Evolutionary conservation across 805 yeast species (phyloP).

Genomic region (Wickerhamomyces canadensis): DNA sequence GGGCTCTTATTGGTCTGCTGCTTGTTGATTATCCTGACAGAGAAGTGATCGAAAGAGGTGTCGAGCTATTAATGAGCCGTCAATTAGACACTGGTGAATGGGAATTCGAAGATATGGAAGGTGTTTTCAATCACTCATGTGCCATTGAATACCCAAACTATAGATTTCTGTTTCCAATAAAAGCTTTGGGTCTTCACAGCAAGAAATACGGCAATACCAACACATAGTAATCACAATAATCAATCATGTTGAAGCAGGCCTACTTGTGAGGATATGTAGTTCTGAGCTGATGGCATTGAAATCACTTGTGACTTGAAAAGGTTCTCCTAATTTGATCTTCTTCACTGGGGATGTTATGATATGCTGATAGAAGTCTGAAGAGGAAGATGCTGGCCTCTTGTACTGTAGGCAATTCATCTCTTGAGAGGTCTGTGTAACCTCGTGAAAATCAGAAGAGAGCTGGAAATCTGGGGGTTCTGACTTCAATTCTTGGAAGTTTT

Average conservation of each 20-base stretch:
- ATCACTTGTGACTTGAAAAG: neutral
- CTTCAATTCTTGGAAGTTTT: neutral
- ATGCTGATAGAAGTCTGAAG: too few species aligned
- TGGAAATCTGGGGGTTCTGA: constrained; percentile 7
- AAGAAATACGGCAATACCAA: constrained; percentile 20
- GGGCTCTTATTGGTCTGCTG: constrained; percentile 83
- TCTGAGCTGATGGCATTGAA: constrained; percentile 7
- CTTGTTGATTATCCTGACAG: constrained; percentile 76
- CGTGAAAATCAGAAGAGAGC: neutral
- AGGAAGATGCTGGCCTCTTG: too few species aligned
- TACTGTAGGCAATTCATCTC: too few species aligned
- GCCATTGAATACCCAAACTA: constrained; percentile 96
- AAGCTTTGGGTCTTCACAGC: constrained; percentile 78
- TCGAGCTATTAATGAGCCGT: constrained; percentile 53
- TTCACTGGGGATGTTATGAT: neutral
- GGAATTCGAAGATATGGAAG: constrained; percentile 81
- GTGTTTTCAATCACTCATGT: constrained; percentile 91
- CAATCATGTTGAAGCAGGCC: neutral
- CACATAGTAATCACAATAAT: neutral
- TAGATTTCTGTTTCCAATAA: constrained; percentile 82
- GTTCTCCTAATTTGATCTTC: constrained; percentile 2
- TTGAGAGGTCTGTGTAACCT: neutral
- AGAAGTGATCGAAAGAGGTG: constrained; percentile 56
- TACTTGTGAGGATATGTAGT: constrained; percentile 9
- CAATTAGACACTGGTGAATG: constrained; percentile 81